Percentiles rank a stretch among this genome's conserved stretches.
These are phyloP conservation scores for Fusarium acutatum DNA, from an alignment of 2,329 filamentous ascomycete species.

Conservation along the genomic window DNA sequence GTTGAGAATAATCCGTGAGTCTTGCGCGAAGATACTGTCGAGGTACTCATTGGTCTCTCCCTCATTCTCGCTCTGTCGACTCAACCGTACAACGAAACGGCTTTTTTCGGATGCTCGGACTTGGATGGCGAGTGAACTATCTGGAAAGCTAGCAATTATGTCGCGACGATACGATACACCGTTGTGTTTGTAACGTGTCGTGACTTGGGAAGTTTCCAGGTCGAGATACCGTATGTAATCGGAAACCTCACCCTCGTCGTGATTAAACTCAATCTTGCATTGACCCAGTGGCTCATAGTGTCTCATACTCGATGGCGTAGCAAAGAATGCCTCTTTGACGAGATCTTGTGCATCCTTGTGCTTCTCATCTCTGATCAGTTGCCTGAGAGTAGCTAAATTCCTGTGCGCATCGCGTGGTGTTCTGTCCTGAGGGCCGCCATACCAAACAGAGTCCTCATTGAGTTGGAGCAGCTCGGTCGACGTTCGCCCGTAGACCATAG, in stretches of 20 bases:
- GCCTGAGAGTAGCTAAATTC: constrained; percentile 27
- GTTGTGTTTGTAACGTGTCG: constrained; percentile 48
- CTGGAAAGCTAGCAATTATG: constrained; percentile 52
- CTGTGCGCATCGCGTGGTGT: constrained; percentile 45
- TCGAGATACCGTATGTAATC: constrained; percentile 52
- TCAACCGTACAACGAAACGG: constrained; percentile 38
- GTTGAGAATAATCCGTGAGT: constrained; percentile 23
- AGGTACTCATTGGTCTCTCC: constrained; percentile 40
- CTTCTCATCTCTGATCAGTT: constrained; percentile 36
- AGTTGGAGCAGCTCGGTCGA: constrained; percentile 52
- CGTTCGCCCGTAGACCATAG: constrained; percentile 55
- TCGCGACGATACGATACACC: constrained; percentile 47
- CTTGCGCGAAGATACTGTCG: constrained; percentile 30
- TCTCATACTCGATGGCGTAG: constrained; percentile 37
- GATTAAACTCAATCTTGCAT: constrained; percentile 50
- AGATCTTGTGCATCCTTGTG: constrained; percentile 38
- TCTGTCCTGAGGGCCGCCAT: constrained; percentile 54
- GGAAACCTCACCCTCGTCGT: constrained; percentile 37
- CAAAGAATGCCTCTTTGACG: constrained; percentile 34
- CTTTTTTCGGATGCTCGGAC: constrained; percentile 32
- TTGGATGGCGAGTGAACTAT: constrained; percentile 46
- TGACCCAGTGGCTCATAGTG: constrained; percentile 46
- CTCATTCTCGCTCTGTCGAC: constrained; percentile 32
- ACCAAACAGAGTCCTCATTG: constrained; percentile 60
- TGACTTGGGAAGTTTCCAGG: constrained; percentile 47